Evolutionary conservation across 2,329 filamentous ascomycete genomes (phyloP), one percentile per base, ranked within the genome.

Genomic region (Colletotrichum coccodes): DNA sequence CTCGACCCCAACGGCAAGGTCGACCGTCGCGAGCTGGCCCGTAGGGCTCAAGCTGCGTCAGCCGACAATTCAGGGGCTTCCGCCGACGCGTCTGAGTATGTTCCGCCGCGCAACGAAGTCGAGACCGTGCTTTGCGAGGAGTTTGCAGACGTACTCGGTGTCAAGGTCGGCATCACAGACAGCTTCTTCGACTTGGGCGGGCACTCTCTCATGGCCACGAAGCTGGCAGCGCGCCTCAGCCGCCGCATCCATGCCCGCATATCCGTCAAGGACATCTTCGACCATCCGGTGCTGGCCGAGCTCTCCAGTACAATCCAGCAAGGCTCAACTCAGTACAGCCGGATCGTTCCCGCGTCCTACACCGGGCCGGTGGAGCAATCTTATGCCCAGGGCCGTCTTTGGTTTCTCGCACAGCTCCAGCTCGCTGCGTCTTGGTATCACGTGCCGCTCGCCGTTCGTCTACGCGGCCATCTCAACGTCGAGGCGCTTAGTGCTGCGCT

Each of bases 381-480:
- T 3, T 74, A 70, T 60, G 72, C 72, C 8, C 73, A 74, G 42
- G 68, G 69, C 8, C 70, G 73, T 5, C 60, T 74, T 2, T 74
- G 73, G 73, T 74, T 74, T 58, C 56, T 74, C 14, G 72, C 73
- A 6, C 68, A 72, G 54, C 69, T 74, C 8, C 36, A 73, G 38
- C 40, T 60, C 7, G 69, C 64, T 7, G n/a, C 52, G 1, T 54
- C 63, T 3, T 71, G 71, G 59, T 74, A 73, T 32, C 58, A 71
- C 18, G 70, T 74, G 26, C 71, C 72, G 4, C 60, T 57, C 2
- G 68, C 68, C 0, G 59, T 70, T 8, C 62, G 71, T 2, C 38
- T 74, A 16, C 61, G 58, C 6, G 72, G 72, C 7, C 42, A 64
- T 0, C 62, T 74, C 9, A 5, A 65, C 2, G 16, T 69, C 18